Base-by-base conservation (phyloP, 1,284 basidiomycete species). In the Rhodotorula sp. region DNA sequence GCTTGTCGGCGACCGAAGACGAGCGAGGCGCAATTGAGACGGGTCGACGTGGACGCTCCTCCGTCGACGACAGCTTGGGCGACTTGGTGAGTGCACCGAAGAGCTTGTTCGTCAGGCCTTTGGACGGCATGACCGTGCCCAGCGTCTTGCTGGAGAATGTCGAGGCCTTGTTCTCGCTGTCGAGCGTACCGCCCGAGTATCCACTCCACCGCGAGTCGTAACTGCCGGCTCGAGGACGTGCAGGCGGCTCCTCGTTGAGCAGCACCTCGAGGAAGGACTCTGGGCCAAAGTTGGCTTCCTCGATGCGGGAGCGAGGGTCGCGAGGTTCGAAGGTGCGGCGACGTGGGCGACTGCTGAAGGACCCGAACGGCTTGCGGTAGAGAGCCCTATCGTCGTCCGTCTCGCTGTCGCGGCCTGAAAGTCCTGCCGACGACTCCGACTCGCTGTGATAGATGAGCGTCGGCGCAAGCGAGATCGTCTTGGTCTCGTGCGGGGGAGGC, bases 241-340 rank as follows among this genome's bases (percentile, higher is more conserved):
- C 11, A n/a, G 36, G 36, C 29, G 70, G 70, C 8, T 65, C 66
- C 20, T 52, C 58, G 47, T 66, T 59, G 29, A 72, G 64, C 2
- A 72, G 44, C 19, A 72, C 61, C 7, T 72, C 70, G 48, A 72
- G 66, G 60, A 66, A 66, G 2, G 61, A 59, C 8, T 66, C 68
- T 29, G 55, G 55, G 36, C 47, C 56, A 10, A n/a, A 49, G 4
- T 59, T 61, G 8, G 54, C 56, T 6, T 67, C 62, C 29, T 59
- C 64, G 9, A 53, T 44, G 20, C 53, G 34, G 6, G 68, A 62
- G 22, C 68, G 57, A 1, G 68, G 68, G 34, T 67, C 57, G 29
- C 68, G 60, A 6, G 64, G 64, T 15, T 54, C 34, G 34, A 66
- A 55, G 20, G 24, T 6, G 15, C 32, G 51, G 2, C 64, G 58